Percentiles rank a stretch among this genome's conserved stretches.
phyloP scores from a whole-genome alignment of 306 rosid genomes.

The Hylodesmum podocarpum region DNA sequence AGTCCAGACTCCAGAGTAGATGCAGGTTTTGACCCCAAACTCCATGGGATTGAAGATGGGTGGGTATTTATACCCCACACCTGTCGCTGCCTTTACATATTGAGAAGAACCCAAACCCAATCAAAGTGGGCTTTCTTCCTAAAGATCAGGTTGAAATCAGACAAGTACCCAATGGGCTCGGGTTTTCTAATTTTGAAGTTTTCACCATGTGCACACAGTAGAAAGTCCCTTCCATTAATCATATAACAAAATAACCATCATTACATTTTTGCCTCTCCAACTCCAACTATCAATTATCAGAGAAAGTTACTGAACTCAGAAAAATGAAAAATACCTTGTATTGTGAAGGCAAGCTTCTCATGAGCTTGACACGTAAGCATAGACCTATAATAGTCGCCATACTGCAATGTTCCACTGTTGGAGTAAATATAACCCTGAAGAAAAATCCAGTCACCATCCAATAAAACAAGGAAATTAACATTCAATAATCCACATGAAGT shows the following conservation, averaged over 20 bases:
- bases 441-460: slow-evolving; percentile 21
- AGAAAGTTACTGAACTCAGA: neutral
- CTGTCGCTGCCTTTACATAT: neutral
- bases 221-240: neutral
- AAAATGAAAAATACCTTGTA: slow-evolving; percentile 60
- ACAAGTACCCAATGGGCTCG: neutral
- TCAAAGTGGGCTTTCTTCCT: neutral
- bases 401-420: slow-evolving; percentile 94
- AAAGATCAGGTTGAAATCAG: neutral
- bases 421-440: slow-evolving; percentile 87
- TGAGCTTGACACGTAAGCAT: slow-evolving; percentile 84
- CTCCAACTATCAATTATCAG: neutral
- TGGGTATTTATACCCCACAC: neutral
- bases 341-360: slow-evolving; percentile 83
- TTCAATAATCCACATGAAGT: neutral
- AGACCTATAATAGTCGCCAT: slow-evolving; percentile 97
- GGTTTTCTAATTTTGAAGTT: neutral
- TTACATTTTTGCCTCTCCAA: slow-evolving; percentile 1
- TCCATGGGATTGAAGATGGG: neutral
- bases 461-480: neutral
- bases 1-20: neutral
- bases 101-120: neutral
- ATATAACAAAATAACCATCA: neutral
- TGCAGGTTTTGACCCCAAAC: neutral
- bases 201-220: neutral